phyloP scores from a whole-genome alignment of 139 green algal species.

The Klebsormidium nitens region DNA sequence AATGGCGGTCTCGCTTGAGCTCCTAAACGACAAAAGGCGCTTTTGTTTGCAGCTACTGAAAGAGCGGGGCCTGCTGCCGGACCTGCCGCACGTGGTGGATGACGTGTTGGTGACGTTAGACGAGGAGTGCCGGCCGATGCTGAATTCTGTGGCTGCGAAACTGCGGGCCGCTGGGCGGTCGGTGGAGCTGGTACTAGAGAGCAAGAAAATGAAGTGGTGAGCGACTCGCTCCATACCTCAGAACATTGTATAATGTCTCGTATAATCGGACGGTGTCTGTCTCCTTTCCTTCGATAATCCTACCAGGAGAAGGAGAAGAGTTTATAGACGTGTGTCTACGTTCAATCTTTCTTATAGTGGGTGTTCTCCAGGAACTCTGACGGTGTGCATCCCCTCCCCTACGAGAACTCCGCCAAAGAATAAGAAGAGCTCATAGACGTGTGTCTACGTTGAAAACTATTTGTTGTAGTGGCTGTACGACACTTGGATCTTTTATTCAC shows the following conservation, averaged over 20 bases:
- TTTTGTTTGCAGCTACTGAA: conserved; percentile 66
- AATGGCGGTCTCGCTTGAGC: too few species aligned
- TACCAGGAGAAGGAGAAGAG: not conserved
- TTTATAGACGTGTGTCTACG: not conserved
- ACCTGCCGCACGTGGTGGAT: conserved; percentile 27
- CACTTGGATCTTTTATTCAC: too few species aligned
- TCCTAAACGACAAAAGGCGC: too few species aligned
- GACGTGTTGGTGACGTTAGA: conserved; percentile 40
- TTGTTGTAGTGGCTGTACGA: not conserved
- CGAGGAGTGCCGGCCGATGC: conserved; percentile 19
- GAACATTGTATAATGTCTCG: not conserved
- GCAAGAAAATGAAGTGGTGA: conserved; percentile 80
- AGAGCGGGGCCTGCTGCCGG: conserved; percentile 59
- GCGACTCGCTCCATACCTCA: not conserved
- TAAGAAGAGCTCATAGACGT: not conserved
- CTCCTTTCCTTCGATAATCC: not conserved
- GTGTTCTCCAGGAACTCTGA: too few species aligned
- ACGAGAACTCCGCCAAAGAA: not conserved
- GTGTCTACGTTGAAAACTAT: not conserved
- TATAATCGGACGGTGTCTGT: not conserved
- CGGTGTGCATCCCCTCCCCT: too few species aligned
- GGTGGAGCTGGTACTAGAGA: conserved; percentile 91
- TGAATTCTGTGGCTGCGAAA: conserved; percentile 51
- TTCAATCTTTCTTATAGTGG: conserved; percentile 4
- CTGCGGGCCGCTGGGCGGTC: conserved; percentile 60